Evolutionary conservation across 805 yeast genomes (phyloP).

Genomic region (Saturnispora halmiae): DNA sequence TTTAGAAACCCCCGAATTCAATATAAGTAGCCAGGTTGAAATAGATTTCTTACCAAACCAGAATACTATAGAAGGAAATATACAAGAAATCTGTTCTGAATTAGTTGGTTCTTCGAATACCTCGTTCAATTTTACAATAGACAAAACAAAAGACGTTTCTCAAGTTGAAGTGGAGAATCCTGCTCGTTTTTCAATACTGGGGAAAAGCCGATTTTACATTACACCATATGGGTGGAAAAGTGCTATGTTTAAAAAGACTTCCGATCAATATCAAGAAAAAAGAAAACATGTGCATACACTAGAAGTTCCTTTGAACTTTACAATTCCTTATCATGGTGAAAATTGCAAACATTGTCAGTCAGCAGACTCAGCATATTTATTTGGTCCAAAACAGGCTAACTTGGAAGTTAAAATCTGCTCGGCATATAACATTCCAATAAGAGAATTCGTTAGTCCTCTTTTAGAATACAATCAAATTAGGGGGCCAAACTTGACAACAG

Average conservation of each 20-base stretch:
- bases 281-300: slow-evolving; percentile 1
- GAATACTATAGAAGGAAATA: no score
- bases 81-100: no score
- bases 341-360: slow-evolving; percentile 1
- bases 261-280: neutral
- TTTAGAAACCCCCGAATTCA: no score
- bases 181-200: neutral
- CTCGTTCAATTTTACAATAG: no score
- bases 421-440: neutral
- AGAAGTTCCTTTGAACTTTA: neutral
- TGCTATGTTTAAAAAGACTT: neutral
- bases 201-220: neutral
- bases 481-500: slow-evolving; percentile 8
- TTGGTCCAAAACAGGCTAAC: neutral
- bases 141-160: no score
- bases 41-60: no score
- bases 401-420: neutral
- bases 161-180: no score
- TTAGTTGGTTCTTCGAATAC: no score
- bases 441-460: slow-evolving; percentile 1
- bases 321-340: neutral
- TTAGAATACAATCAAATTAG: slow-evolving; percentile 11
- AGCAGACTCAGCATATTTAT: neutral
- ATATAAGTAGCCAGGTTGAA: no score
- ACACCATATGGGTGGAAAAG: slow-evolving; percentile 1